Base-by-base conservation (phyloP, 2,329 filamentous ascomycete species). In the Macrophomina phaseolina region DNA sequence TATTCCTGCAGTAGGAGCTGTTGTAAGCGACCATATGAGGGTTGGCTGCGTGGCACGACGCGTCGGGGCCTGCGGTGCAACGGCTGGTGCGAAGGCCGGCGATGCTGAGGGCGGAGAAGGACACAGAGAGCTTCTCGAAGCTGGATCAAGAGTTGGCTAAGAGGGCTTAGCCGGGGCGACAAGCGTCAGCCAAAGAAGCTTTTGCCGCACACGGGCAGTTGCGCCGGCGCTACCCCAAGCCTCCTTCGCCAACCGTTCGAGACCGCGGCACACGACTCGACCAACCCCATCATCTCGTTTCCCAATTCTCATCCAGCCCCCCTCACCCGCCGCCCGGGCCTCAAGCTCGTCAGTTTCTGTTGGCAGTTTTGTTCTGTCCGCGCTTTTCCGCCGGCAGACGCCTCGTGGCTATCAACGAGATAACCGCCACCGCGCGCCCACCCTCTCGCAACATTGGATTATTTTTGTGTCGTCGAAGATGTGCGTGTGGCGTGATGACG, bases 331-430 rank as follows among this genome's bases (percentile, higher is more conserved):
- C 42, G 58, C 45, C 12, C n/a, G 42, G 30, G 58, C 58, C 30
- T 60, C 38, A 7, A 9, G 3, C 12, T 38, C 14, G 6, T 28
- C 38, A 38, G 45, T 62, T 62, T 49, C 18, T 18, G 58, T 62
- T 49, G 45, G 58, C 58, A 62, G 58, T 62, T 62, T 62, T 11
- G 45, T 49, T 46, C 40, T 62, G 58, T 62, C 58, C 32, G 30
- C 38, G 32, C n/a, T 18, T 38, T 38, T n/a, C n/a, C 23, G 23
- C 23, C 53, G 52, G n/a, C n/a, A 38, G 52, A 32, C 3, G 18
- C 9, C 36, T 5, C 12, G 11, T 23, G 55, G 34, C 55, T 58
- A 58, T 58, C 55, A 58, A 23, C 23, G 23, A 58, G 55, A 58
- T 58, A 58, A 36, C 51, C 23, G 51, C 51, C 32, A 38, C 30